Evolutionary conservation across 139 green algal species (phyloP).

Genomic region (Mychonastes homosphaera): DNA sequence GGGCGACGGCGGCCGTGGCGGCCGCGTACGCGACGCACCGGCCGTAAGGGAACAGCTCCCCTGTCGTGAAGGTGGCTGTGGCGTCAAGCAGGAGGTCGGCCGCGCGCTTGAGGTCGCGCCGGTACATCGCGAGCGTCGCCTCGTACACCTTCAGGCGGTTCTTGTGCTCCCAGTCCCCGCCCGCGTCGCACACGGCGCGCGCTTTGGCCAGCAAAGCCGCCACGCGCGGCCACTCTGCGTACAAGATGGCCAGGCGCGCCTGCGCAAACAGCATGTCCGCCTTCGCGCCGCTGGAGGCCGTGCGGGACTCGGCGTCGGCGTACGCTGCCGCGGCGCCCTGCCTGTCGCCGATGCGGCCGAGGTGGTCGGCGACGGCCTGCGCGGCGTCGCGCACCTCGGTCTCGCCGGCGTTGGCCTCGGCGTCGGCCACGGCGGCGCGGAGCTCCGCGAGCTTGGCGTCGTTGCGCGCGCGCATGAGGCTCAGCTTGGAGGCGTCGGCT

Average conservation of each 20-base stretch:
- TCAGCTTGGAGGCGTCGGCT: constrained; percentile 38
- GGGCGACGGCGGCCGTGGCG: constrained; percentile 54
- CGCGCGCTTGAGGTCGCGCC: constrained; percentile 72
- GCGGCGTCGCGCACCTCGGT: constrained; percentile 87
- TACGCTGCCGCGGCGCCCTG: constrained; percentile 63
- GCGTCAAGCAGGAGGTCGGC: constrained; percentile 86
- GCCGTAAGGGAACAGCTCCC: constrained; percentile 88
- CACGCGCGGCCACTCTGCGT: constrained; percentile 61
- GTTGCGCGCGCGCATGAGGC: constrained; percentile 49
- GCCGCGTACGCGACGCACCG: constrained; percentile 88
- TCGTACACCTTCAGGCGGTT: constrained; percentile 99
- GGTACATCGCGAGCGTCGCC: constrained; percentile 73
- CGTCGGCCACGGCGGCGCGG: constrained; percentile 63
- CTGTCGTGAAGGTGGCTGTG: constrained; percentile 92
- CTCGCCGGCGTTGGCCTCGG: constrained; percentile 73
- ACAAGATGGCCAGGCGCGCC: constrained; percentile 68
- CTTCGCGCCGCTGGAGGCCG: constrained; percentile 79
- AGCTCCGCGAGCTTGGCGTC: constrained; percentile 40
- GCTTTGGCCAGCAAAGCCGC: constrained; percentile 54
- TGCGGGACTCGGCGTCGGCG: constrained; percentile 66
- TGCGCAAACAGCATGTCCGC: constrained; percentile 89
- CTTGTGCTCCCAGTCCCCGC: constrained; percentile 98
- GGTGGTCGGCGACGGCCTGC: constrained; percentile 75
- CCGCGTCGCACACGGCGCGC: constrained; percentile 68
- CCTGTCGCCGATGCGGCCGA: constrained; percentile 64